Conservation (phyloP, 148 eudicot species). For the Euryodendron excelsum region DNA sequence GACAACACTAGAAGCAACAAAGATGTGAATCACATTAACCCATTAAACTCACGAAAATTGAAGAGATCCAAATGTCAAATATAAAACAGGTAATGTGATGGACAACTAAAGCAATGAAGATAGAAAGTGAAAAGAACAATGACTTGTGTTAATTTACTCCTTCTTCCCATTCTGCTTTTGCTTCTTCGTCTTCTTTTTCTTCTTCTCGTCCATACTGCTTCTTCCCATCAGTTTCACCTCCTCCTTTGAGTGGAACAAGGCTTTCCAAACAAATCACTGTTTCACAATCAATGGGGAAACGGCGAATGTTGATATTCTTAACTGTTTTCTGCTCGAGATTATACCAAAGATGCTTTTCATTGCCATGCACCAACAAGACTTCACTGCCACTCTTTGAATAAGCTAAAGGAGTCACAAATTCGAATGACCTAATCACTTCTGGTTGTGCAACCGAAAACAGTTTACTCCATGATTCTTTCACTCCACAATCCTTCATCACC, state of each 20-base stretch:
- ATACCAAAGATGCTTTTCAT: neutral
- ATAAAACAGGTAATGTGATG: neutral
- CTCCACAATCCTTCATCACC: constrained; percentile 18
- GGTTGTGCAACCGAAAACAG: neutral
- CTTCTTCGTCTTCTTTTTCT: neutral
- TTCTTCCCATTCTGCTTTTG: constrained; percentile 1
- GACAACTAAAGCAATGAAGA: neutral
- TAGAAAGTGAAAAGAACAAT: neutral
- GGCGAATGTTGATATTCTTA: neutral
- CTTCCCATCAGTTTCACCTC: neutral
- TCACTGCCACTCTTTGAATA: neutral
- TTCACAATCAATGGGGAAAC: neutral
- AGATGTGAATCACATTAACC: too few relatives aligned
- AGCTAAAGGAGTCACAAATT: neutral
- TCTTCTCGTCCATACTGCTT: neutral
- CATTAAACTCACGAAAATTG: too few relatives aligned
- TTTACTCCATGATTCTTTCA: constrained; percentile 1
- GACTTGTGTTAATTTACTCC: neutral
- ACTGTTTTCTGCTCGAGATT: neutral
- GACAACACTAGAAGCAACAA: neutral
- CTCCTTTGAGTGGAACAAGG: neutral
- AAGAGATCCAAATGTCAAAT: neutral
- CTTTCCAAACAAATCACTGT: neutral
- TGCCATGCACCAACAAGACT: neutral
- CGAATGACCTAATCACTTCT: neutral